phyloP scores from a whole-genome alignment of 495 filamentous ascomycete species.

The Rusavskia elegans region DNA sequence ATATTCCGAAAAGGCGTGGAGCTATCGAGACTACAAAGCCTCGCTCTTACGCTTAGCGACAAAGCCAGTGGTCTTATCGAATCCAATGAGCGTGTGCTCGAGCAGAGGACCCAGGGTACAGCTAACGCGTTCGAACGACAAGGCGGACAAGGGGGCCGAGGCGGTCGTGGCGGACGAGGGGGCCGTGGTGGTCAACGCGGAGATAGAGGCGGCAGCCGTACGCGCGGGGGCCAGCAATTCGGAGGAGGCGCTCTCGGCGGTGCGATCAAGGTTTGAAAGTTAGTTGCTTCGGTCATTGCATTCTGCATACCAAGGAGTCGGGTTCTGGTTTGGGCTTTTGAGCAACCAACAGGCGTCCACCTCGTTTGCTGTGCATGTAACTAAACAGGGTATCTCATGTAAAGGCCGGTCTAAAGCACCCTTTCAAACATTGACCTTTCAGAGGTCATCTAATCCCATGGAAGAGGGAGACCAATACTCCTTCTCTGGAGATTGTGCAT shows the following conservation, averaged over 20 bases:
- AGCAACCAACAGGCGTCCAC: too few species aligned
- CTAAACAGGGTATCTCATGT: too few species aligned
- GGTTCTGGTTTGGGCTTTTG: neutral
- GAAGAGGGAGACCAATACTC: conserved; percentile 81
- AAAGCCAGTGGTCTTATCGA: conserved; percentile 94
- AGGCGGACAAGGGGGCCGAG: conserved; percentile 59
- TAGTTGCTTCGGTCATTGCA: conserved; percentile 4
- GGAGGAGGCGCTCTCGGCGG: conserved; percentile 40
- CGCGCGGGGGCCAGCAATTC: conserved; percentile 44
- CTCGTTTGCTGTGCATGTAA: too few species aligned
- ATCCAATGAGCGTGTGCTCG: conserved; percentile 88
- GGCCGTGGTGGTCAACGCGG: conserved; percentile 53
- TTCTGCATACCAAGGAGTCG: neutral
- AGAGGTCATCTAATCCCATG: neutral
- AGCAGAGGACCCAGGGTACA: conserved; percentile 91
- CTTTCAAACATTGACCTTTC: neutral
- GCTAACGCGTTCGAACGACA: conserved; percentile 88
- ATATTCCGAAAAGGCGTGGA: conserved; percentile 99
- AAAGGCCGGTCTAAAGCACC: too few species aligned
- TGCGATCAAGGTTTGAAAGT: conserved; percentile 43
- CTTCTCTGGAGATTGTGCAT: conserved; percentile 68
- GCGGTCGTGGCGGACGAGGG: conserved; percentile 49
- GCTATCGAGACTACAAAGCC: conserved; percentile 83
- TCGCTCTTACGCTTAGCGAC: conserved; percentile 85
- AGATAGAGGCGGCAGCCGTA: conserved; percentile 37